These are phyloP conservation scores for Cephaloascus albidus DNA, from an alignment of 805 yeast species.

Conservation along the genomic window DNA sequence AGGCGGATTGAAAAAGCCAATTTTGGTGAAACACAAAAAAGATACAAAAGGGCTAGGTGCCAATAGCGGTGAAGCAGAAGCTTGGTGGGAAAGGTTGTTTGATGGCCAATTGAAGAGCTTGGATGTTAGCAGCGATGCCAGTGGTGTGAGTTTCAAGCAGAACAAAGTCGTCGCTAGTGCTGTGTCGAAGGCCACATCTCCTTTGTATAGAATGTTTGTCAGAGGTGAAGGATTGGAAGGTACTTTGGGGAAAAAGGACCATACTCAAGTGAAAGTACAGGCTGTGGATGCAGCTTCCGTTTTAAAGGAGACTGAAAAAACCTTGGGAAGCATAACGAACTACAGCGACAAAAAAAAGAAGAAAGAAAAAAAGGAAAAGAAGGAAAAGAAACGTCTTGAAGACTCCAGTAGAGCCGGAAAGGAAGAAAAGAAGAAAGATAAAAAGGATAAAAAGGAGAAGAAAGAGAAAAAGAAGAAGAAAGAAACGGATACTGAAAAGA, in stretches of 20 bases:
- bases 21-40: conserved; percentile 81
- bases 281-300: conserved; percentile 6
- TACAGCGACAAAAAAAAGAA: conserved; percentile 19
- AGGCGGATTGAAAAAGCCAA: conserved; percentile 80
- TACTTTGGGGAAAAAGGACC: conserved; percentile 39
- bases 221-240: conserved; percentile 81
- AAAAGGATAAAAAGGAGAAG: conserved; percentile 21
- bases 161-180: conserved; percentile 38
- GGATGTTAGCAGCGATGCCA: conserved; percentile 37
- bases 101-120: conserved; percentile 84
- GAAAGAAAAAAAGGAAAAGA: conserved; percentile 29
- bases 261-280: conserved; percentile 6
- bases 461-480: conserved; percentile 22
- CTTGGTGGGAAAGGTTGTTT: conserved; percentile 96
- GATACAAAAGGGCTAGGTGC: conserved; percentile 89
- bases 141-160: conserved; percentile 43
- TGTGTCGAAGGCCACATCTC: conserved; percentile 47
- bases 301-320: conserved; percentile 26
- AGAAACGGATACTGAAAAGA: conserved; percentile 17
- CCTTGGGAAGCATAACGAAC: conserved; percentile 19
- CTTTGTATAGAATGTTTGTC: conserved; percentile 80
- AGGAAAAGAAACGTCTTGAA: conserved; percentile 16
- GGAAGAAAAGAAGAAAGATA: conserved; percentile 23
- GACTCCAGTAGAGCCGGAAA: conserved; percentile 1
- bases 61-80: conserved; percentile 61